These are phyloP conservation scores for Nemania abortiva DNA, from an alignment of 2,329 filamentous ascomycete species.

Conservation along the genomic window DNA sequence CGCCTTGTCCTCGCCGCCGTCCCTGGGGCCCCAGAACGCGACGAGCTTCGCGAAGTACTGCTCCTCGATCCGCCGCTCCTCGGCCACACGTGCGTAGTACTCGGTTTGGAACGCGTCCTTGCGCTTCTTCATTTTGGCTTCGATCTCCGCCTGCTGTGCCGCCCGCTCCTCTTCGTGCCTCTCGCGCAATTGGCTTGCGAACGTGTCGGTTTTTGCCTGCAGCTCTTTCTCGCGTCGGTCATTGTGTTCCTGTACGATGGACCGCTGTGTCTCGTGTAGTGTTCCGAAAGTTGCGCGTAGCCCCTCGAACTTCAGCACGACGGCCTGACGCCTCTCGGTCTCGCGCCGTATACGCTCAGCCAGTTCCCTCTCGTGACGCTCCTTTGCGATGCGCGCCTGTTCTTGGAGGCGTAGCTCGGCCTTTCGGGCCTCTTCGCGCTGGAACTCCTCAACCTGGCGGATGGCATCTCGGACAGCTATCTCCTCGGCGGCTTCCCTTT, in stretches of 20 bases:
- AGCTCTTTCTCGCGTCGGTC: slow-evolving; percentile 40
- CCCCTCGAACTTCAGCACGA: slow-evolving; percentile 56
- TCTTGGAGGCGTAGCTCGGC: slow-evolving; percentile 56
- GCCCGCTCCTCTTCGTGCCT: slow-evolving; percentile 53
- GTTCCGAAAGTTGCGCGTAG: slow-evolving; percentile 54
- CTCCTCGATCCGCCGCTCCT: slow-evolving; percentile 59
- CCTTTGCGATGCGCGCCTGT: slow-evolving; percentile 54
- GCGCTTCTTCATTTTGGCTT: slow-evolving; percentile 50
- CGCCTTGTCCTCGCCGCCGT: slow-evolving; percentile 49
- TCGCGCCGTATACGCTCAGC: slow-evolving; percentile 57
- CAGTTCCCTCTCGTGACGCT: slow-evolving; percentile 54
- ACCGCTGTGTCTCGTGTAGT: slow-evolving; percentile 59
- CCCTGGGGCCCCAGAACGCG: slow-evolving; percentile 55
- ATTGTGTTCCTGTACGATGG: slow-evolving; percentile 52
- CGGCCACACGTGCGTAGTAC: slow-evolving; percentile 55
- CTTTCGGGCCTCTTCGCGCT: slow-evolving; percentile 59
- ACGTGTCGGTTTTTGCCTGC: slow-evolving; percentile 40
- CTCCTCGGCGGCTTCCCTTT: slow-evolving; percentile 53
- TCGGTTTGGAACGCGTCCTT: slow-evolving; percentile 56
- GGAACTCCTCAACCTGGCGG: slow-evolving; percentile 61
- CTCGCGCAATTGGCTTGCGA: slow-evolving; percentile 51
- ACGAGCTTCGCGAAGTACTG: slow-evolving; percentile 57
- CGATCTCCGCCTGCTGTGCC: slow-evolving; percentile 45
- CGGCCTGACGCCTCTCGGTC: slow-evolving; percentile 54
- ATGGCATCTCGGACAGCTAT: slow-evolving; percentile 57